Evolutionary conservation across 2,329 filamentous ascomycete species (phyloP).

Genomic region (Colletotrichum destructivum): DNA sequence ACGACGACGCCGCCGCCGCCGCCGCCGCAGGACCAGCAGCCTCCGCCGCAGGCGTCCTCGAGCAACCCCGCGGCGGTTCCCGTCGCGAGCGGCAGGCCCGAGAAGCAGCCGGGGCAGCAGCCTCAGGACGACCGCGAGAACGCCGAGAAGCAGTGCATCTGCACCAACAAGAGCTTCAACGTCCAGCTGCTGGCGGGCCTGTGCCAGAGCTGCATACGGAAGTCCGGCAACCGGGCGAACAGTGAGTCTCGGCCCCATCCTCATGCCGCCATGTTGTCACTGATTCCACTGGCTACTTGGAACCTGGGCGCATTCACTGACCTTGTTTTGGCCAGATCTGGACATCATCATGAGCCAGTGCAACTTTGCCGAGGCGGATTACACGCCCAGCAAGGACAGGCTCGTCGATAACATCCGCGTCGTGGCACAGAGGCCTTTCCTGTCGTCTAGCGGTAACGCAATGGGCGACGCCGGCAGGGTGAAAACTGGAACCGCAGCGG

Average conservation of each 20-base stretch:
- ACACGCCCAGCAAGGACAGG: slow-evolving; percentile 50
- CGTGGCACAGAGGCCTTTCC: slow-evolving; percentile 49
- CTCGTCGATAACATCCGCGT: slow-evolving; percentile 53
- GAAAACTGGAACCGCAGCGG: not conserved
- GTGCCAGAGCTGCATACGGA: slow-evolving; percentile 56
- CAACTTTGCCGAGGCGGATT: slow-evolving; percentile 51
- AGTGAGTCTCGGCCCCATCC: slow-evolving; percentile 47
- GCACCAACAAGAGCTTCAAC: slow-evolving; percentile 57
- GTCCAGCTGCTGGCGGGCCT: slow-evolving; percentile 55
- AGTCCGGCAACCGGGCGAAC: slow-evolving; percentile 50
- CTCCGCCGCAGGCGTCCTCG: slow-evolving; percentile 9
- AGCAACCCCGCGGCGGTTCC: slow-evolving; percentile 6
- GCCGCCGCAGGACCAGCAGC: not conserved
- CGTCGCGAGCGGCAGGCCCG: slow-evolving; percentile 43
- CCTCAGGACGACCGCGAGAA: slow-evolving; percentile 38
- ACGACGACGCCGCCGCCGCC: not conserved
- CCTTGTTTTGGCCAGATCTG: slow-evolving; percentile 48
- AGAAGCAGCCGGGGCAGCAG: slow-evolving; percentile 40
- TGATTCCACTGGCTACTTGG: not conserved
- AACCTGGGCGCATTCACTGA: not conserved
- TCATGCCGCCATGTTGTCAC: not conserved
- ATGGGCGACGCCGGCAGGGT: slow-evolving; percentile 17
- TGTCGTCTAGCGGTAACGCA: slow-evolving; percentile 23
- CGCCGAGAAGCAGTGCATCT: slow-evolving; percentile 55
- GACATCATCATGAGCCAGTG: slow-evolving; percentile 54